These are phyloP conservation scores for Parathielavia appendiculata DNA, from an alignment of 495 filamentous ascomycete species.

Conservation along the genomic window DNA sequence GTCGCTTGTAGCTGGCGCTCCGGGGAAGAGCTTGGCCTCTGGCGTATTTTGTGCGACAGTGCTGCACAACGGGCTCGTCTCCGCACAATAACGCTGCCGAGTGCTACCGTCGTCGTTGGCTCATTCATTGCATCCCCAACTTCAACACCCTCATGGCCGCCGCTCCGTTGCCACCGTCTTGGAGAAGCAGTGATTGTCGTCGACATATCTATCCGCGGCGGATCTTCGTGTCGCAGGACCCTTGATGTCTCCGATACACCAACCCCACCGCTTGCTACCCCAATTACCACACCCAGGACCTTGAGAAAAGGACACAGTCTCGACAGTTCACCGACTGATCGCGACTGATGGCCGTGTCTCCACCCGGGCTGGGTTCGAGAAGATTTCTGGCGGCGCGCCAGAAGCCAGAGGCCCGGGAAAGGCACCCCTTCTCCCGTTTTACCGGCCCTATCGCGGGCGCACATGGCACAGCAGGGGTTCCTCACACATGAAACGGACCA, in stretches of 20 bases:
- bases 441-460: constrained; percentile 29
- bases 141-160: background rate
- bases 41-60: background rate
- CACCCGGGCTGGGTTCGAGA: constrained; percentile 5
- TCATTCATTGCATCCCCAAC: background rate
- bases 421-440: constrained; percentile 22
- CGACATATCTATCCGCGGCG: constrained; percentile 14
- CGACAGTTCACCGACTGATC: too few species aligned
- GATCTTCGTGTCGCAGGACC: constrained; percentile 12
- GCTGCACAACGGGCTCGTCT: constrained; percentile 9
- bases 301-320: constrained; percentile 18
- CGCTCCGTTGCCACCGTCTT: background rate
- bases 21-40: background rate
- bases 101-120: constrained; percentile 13
- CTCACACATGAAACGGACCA: constrained; percentile 22
- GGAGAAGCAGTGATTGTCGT: constrained; percentile 11
- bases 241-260: constrained; percentile 21
- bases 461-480: constrained; percentile 31
- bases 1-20: background rate
- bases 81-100: constrained; percentile 19
- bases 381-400: constrained; percentile 4
- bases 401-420: background rate
- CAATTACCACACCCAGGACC: constrained; percentile 14
- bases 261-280: constrained; percentile 26
- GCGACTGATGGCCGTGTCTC: constrained; percentile 4